phyloP scores from a whole-genome alignment of 257 asterid species.

The Paulownia fortunei region DNA sequence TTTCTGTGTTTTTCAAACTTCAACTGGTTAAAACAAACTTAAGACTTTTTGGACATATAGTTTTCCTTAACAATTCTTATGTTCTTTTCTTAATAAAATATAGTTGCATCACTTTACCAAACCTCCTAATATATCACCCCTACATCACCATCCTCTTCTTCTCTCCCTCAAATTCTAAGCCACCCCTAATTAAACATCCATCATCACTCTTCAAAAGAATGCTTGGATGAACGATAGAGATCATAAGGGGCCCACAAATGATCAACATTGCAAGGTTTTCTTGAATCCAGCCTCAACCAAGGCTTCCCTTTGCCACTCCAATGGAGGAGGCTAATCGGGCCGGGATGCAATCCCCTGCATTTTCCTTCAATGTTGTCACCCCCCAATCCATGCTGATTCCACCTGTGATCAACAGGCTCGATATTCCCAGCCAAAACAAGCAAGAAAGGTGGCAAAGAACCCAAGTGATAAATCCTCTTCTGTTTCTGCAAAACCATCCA shows the following conservation, averaged over 20 bases:
- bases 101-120: not conserved
- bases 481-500: constrained; percentile 43
- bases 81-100: not conserved
- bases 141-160: constrained; percentile 5
- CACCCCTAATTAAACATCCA: constrained; percentile 14
- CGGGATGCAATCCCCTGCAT: constrained; percentile 32
- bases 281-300: constrained; percentile 53
- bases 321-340: constrained; percentile 39
- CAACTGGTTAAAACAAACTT: not conserved
- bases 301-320: constrained; percentile 53
- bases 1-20: not conserved
- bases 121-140: constrained; percentile 8
- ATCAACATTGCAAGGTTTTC: constrained; percentile 48
- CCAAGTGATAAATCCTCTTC: constrained; percentile 40
- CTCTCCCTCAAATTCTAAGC: not conserved
- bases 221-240: constrained; percentile 43
- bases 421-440: constrained; percentile 36
- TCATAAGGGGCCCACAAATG: constrained; percentile 54
- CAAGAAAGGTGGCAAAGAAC: constrained; percentile 39
- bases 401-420: constrained; percentile 30
- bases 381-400: constrained; percentile 44
- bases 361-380: constrained; percentile 33
- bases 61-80: not conserved
- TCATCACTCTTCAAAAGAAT: constrained; percentile 45
- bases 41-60: not conserved